These are phyloP conservation scores for Citrus reticulata DNA, from an alignment of 345 rosid species.

Conservation along the genomic window DNA sequence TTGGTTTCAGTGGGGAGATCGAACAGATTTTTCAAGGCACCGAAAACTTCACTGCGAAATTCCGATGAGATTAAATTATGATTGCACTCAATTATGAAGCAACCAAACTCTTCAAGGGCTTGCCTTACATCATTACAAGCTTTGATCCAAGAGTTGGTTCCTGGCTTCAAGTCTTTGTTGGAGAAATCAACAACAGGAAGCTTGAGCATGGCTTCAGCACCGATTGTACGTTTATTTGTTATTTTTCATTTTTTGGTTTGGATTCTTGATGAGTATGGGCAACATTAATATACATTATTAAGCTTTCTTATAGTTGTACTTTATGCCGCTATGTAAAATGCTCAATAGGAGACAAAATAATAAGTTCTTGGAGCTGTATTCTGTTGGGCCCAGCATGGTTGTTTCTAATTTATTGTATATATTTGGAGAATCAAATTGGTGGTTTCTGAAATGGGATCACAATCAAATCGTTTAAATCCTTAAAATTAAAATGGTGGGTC, in stretches of 20 bases:
- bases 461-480: neutral
- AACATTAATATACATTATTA: neutral
- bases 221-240: neutral
- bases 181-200: slow-evolving; percentile 31
- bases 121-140: slow-evolving; percentile 34
- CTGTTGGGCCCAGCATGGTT: neutral
- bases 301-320: neutral
- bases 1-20: slow-evolving; percentile 55
- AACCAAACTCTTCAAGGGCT: slow-evolving; percentile 69
- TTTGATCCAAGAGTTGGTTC: slow-evolving; percentile 39
- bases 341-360: neutral
- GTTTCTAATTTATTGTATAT: neutral
- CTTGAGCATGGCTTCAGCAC: slow-evolving; percentile 4
- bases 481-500: neutral
- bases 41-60: slow-evolving; percentile 29
- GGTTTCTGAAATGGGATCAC: neutral
- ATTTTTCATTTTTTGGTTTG: neutral
- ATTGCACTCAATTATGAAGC: slow-evolving; percentile 44
- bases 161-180: slow-evolving; percentile 30
- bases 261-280: neutral
- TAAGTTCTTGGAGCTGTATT: neutral
- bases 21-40: slow-evolving; percentile 46
- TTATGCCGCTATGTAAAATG: neutral
- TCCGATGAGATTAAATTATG: slow-evolving; percentile 26
- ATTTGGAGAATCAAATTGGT: neutral